Evolutionary conservation across 2,329 filamentous ascomycete species (phyloP).

Genomic region (Aspergillus sp.): DNA sequence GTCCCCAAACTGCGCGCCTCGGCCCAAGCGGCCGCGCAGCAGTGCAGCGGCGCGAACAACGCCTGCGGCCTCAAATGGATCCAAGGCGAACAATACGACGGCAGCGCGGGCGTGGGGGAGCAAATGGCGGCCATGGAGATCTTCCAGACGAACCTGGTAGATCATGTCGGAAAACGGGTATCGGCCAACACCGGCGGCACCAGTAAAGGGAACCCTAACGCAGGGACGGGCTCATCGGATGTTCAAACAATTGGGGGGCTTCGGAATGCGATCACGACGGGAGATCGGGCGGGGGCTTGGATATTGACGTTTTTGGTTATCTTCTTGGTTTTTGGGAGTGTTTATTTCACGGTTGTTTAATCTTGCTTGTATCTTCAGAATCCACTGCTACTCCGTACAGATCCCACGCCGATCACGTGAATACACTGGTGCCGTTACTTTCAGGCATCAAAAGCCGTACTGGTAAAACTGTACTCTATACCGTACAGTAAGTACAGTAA

Average conservation of each 20-base stretch:
- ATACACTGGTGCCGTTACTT: not conserved
- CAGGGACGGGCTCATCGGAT: conserved; percentile 30
- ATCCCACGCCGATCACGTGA: not conserved
- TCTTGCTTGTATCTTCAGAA: not conserved
- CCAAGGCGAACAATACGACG: conserved; percentile 46
- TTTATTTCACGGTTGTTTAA: conserved; percentile 14
- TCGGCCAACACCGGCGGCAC: conserved; percentile 48
- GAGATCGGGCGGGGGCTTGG: conserved; percentile 17
- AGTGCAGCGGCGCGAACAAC: conserved; percentile 17
- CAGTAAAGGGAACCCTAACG: conserved; percentile 36
- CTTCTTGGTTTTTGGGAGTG: conserved; percentile 13
- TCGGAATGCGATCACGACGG: conserved; percentile 8
- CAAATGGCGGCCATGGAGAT: conserved; percentile 63
- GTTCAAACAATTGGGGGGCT: conserved; percentile 8
- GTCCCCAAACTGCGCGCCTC: conserved; percentile 43
- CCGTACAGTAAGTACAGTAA: not conserved
- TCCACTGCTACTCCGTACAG: not conserved
- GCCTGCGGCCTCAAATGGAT: conserved; percentile 28
- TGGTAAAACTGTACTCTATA: not conserved
- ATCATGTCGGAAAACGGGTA: conserved; percentile 32
- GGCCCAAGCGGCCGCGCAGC: conserved; percentile 19
- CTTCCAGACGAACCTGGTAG: conserved; percentile 48
- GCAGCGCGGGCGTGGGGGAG: conserved; percentile 56
- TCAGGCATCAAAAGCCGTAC: not conserved
- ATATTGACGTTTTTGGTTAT: conserved; percentile 15